phyloP scores from a whole-genome alignment of 148 eudicot species.

The Amaranthus palmeri region DNA sequence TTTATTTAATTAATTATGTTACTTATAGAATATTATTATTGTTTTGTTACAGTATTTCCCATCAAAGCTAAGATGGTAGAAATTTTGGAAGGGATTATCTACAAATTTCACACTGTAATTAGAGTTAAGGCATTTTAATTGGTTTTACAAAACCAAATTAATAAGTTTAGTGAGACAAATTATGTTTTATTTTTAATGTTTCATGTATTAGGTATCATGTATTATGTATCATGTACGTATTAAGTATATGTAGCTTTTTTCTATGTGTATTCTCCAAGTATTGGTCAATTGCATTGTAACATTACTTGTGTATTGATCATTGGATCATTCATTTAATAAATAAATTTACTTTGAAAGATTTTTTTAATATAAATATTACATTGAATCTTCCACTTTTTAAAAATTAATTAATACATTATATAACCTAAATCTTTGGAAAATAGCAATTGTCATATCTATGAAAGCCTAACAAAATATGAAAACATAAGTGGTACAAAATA shows the following conservation, averaged over 20 bases:
- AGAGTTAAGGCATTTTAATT: background rate
- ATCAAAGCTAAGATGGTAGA: constrained; percentile 26
- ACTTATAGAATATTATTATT: background rate
- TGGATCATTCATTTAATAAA: too few species aligned
- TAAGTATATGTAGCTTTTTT: background rate
- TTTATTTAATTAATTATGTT: background rate
- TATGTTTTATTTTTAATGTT: too few species aligned
- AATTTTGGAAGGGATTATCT: background rate
- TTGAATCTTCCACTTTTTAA: too few species aligned
- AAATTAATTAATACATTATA: too few species aligned
- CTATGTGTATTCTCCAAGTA: background rate
- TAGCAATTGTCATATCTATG: too few species aligned
- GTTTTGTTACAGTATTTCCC: constrained; percentile 27
- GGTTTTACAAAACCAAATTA: background rate
- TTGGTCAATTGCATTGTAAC: background rate
- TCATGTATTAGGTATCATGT: background rate
- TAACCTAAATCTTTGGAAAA: too few species aligned
- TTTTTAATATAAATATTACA: too few species aligned
- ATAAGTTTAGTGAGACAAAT: background rate
- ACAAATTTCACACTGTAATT: background rate
- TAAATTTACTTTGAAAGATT: too few species aligned
- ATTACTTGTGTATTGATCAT: too few species aligned
- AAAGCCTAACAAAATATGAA: too few species aligned
- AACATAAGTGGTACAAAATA: too few species aligned
- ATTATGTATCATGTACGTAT: background rate